Evolutionary conservation across 768 basidiomycete species (phyloP).

Genomic region (Crucibulum laeve): DNA sequence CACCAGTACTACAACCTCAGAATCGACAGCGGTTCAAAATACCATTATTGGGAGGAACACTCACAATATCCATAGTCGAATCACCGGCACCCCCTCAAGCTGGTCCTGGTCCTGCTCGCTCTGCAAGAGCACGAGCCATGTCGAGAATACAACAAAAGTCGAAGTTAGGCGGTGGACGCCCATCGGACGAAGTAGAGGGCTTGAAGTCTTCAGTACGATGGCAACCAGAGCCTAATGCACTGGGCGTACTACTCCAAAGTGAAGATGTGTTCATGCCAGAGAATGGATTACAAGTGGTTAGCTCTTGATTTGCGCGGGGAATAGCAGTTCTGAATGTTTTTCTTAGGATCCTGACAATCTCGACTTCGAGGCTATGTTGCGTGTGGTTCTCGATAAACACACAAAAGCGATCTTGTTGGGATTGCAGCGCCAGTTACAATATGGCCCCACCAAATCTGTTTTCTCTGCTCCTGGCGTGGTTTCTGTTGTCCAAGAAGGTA

Average conservation of each 20-base stretch:
- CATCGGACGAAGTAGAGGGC: slow-evolving; percentile 76
- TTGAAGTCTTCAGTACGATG: slow-evolving; percentile 68
- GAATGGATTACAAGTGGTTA: slow-evolving; percentile 51
- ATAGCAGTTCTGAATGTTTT: background rate
- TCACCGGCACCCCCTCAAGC: slow-evolving; percentile 32
- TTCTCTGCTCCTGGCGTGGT: slow-evolving; percentile 65
- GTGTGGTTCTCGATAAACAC: slow-evolving; percentile 61
- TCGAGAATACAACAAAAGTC: slow-evolving; percentile 60
- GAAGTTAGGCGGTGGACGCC: slow-evolving; percentile 48
- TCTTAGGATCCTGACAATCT: slow-evolving; percentile 59
- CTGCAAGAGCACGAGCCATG: slow-evolving; percentile 49
- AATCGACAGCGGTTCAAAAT: slow-evolving; percentile 37
- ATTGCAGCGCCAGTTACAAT: slow-evolving; percentile 53
- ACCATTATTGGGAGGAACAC: slow-evolving; percentile 63
- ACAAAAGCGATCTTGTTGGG: slow-evolving; percentile 54
- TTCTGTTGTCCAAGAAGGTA: slow-evolving; percentile 52
- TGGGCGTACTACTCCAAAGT: slow-evolving; percentile 53
- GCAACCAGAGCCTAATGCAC: slow-evolving; percentile 67
- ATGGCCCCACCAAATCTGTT: slow-evolving; percentile 43
- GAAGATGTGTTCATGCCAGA: slow-evolving; percentile 39
- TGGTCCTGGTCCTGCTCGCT: slow-evolving; percentile 43
- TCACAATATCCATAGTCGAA: slow-evolving; percentile 70
- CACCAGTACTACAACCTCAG: slow-evolving; percentile 20
- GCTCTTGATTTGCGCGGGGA: slow-evolving; percentile 18
- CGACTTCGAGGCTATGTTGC: slow-evolving; percentile 70